Percentiles rank a stretch among this genome's conserved stretches.
These are phyloP conservation scores for Magnolia kwangsiensis DNA, from an alignment of 164 flowering plant genomes.

Conservation along the genomic window DNA sequence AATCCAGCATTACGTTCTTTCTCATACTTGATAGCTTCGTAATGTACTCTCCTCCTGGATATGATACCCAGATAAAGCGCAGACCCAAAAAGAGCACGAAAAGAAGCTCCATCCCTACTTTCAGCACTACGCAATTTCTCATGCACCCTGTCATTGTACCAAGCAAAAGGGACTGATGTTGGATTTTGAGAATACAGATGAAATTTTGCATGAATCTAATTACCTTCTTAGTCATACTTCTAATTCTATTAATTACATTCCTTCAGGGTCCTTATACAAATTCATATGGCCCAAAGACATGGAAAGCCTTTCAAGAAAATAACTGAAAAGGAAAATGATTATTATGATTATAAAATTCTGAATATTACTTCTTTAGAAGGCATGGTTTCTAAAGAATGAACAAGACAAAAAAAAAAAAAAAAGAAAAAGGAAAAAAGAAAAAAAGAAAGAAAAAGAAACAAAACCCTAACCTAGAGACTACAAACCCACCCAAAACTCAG, in stretches of 20 bases:
- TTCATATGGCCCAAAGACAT: neutral
- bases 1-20: constrained; percentile 76
- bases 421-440: too few relatives aligned
- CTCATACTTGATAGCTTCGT: constrained; percentile 76
- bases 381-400: too few relatives aligned
- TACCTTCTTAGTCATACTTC: neutral
- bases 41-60: constrained; percentile 71
- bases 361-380: too few relatives aligned
- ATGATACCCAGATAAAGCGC: constrained; percentile 68
- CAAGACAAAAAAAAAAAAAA: too few relatives aligned
- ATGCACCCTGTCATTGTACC: constrained; percentile 51
- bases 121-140: constrained; percentile 56
- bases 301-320: neutral
- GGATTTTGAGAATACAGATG: neutral
- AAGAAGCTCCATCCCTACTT: constrained; percentile 71
- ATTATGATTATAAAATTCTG: too few relatives aligned
- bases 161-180: constrained; percentile 7
- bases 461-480: too few relatives aligned
- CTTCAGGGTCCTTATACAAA: neutral
- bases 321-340: neutral
- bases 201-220: neutral
- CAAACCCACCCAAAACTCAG: too few relatives aligned
- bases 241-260: neutral
- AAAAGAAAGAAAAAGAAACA: too few relatives aligned
- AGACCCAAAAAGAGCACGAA: constrained; percentile 60